Evolutionary conservation across 495 filamentous ascomycete genomes (phyloP).

Genomic region (Chlorociboria aeruginascens): DNA sequence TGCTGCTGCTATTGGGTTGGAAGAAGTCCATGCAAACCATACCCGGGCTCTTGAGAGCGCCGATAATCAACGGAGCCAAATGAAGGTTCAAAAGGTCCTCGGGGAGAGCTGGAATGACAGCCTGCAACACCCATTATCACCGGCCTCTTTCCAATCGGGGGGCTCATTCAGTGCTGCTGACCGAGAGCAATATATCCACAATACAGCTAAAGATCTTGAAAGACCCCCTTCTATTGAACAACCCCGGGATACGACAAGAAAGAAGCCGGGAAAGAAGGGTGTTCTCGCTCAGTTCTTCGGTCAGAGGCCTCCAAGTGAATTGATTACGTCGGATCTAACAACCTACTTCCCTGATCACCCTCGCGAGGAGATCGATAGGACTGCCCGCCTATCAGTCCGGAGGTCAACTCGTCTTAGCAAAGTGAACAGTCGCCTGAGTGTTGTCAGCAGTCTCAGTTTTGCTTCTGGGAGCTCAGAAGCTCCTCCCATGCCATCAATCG

Average conservation of each 20-base stretch:
- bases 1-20: conserved; percentile 70
- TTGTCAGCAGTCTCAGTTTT: conserved; percentile 87
- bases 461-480: conserved; percentile 80
- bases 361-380: conserved; percentile 84
- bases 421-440: conserved; percentile 81
- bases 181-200: conserved; percentile 51
- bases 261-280: conserved; percentile 26
- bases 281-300: conserved; percentile 66
- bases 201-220: conserved; percentile 46
- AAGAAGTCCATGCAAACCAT: conserved; percentile 69
- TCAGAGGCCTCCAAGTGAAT: conserved; percentile 82
- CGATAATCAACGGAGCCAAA: conserved; percentile 50
- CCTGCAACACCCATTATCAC: conserved; percentile 69
- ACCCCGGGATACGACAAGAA: conserved; percentile 4
- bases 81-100: conserved; percentile 72
- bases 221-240: conserved; percentile 27
- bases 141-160: conserved; percentile 43
- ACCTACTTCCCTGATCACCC: conserved; percentile 97
- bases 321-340: conserved; percentile 90
- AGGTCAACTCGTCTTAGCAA: conserved; percentile 82
- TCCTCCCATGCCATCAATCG: conserved; percentile 92
- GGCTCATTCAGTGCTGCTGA: conserved; percentile 29
- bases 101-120: conserved; percentile 73
- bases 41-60: conserved; percentile 49
- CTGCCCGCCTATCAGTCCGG: conserved; percentile 79